Conservation (phyloP, 2,329 filamentous ascomycete species). For the Aspergillus chevalieri region DNA sequence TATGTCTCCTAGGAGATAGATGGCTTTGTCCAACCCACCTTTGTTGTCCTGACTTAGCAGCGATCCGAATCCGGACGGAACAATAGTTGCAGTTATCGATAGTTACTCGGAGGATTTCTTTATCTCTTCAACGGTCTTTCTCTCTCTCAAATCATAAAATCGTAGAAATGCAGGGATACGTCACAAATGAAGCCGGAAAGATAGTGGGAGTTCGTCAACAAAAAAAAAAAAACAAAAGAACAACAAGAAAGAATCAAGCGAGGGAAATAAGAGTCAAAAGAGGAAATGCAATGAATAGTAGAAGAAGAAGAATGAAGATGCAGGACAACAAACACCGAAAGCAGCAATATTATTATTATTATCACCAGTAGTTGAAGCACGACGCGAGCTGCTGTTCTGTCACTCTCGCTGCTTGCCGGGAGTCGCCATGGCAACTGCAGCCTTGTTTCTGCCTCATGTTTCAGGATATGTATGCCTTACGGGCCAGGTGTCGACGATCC, state of each 20-base stretch:
- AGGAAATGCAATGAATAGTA: conserved; percentile 13
- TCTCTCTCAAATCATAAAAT: no score
- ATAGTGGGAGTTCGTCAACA: not conserved
- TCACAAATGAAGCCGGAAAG: no score
- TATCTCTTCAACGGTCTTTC: no score
- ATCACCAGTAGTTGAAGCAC: not conserved
- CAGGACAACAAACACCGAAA: conserved; percentile 9
- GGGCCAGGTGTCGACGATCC: conserved; percentile 10
- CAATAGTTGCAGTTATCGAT: not conserved
- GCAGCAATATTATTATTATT: not conserved
- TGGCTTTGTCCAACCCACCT: not conserved
- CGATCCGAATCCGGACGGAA: not conserved
- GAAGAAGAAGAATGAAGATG: conserved; percentile 6
- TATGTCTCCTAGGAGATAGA: not conserved
- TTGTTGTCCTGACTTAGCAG: not conserved
- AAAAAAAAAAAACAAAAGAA: not conserved
- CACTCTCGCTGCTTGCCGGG: conserved; percentile 14
- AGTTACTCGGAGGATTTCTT: not conserved
- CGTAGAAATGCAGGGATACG: no score
- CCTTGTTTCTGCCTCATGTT: conserved; percentile 3
- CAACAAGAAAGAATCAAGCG: conserved; percentile 1
- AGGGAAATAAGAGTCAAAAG: conserved; percentile 2
- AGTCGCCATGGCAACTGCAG: conserved; percentile 28
- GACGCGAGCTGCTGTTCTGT: not conserved
- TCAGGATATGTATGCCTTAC: conserved; percentile 5